These are phyloP conservation scores for Aspergillus asperescens DNA, from an alignment of 495 filamentous ascomycete genomes.

Conservation along the genomic window DNA sequence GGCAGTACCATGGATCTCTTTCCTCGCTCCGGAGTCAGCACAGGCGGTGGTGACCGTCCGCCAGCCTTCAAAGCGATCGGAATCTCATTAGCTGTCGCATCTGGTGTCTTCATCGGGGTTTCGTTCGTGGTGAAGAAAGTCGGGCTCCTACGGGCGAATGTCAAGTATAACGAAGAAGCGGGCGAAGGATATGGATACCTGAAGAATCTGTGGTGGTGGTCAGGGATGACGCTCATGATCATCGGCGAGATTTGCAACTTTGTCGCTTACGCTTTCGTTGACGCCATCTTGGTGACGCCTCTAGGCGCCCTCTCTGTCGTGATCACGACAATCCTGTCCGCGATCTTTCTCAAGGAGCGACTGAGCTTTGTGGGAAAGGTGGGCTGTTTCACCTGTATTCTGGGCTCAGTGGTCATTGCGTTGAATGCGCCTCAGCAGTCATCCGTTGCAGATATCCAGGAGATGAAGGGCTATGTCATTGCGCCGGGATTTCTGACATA, in stretches of 20 bases:
- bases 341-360: constrained; percentile 93
- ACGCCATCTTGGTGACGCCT: constrained; percentile 93
- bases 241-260: constrained; percentile 97
- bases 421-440: constrained; percentile 87
- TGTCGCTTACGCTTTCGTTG: constrained; percentile 93
- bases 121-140: constrained; percentile 96
- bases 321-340: constrained; percentile 85
- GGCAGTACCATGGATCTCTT: constrained; percentile 46
- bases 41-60: constrained; percentile 40
- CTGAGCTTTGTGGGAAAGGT: constrained; percentile 94
- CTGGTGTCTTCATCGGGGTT: constrained; percentile 87
- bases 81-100: constrained; percentile 78
- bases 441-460: constrained; percentile 81
- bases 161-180: constrained; percentile 93
- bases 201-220: constrained; percentile 95
- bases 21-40: constrained; percentile 44
- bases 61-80: constrained; percentile 80
- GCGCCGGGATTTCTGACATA: constrained; percentile 82
- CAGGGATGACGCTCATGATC: constrained; percentile 96
- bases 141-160: constrained; percentile 84
- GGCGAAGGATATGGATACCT: constrained; percentile 98
- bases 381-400: constrained; percentile 90
- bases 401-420: constrained; percentile 89
- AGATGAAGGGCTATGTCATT: constrained; percentile 87
- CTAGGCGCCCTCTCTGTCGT: constrained; percentile 94